phyloP scores from a whole-genome alignment of 2,329 filamentous ascomycete genomes.

The Rhynchosporium secalis region DNA sequence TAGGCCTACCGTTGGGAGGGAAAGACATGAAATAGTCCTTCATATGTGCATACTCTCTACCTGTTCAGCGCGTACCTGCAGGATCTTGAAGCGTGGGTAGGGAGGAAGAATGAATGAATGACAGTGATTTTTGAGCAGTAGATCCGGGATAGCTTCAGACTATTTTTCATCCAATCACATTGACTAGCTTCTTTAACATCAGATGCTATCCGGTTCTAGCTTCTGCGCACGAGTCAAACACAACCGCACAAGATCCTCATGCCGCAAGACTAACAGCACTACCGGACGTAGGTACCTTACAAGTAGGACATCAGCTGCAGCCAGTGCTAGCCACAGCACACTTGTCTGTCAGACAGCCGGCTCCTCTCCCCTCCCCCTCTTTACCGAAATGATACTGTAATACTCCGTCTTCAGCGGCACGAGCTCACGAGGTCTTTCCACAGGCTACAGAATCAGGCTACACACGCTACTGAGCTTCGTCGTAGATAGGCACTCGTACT shows the following conservation, averaged over 20 bases:
- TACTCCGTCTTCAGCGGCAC: too few relatives aligned
- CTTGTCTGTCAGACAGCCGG: too few relatives aligned
- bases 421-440: too few relatives aligned
- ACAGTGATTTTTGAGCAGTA: not conserved
- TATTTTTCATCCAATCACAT: not conserved
- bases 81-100: not conserved
- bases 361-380: too few relatives aligned
- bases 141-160: not conserved
- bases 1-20: not conserved
- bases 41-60: not conserved
- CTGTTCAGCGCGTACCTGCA: slow-evolving; percentile 1
- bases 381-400: too few relatives aligned
- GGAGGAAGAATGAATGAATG: not conserved
- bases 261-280: not conserved
- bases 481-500: too few relatives aligned
- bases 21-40: not conserved
- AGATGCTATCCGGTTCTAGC: not conserved
- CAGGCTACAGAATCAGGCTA: too few relatives aligned
- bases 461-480: too few relatives aligned
- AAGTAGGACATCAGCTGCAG: not conserved
- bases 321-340: too few relatives aligned
- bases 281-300: not conserved
- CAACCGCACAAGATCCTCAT: not conserved
- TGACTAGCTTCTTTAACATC: not conserved
- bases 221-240: slow-evolving; percentile 1